phyloP scores from a whole-genome alignment of 2,329 filamentous ascomycete species.

The Capronia epimyces region DNA sequence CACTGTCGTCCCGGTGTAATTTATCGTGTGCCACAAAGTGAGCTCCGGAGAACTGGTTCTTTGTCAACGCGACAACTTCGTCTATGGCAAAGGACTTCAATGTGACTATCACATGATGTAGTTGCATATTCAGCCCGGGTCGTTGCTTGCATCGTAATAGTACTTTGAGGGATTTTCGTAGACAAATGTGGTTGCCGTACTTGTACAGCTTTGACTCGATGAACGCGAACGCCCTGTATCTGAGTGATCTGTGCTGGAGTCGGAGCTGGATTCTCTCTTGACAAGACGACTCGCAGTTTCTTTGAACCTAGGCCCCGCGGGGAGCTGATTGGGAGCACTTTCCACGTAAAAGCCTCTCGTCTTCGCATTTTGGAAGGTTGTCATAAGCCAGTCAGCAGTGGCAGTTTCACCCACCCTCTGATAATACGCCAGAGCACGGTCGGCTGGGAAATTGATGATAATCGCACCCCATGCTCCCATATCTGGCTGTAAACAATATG shows the following conservation, averaged over 20 bases:
- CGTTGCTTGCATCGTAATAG: conserved; percentile 5
- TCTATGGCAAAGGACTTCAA: too few species aligned
- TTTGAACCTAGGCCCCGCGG: not conserved
- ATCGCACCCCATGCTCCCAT: conserved; percentile 26
- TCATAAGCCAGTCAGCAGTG: conserved; percentile 17
- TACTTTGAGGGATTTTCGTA: conserved; percentile 10
- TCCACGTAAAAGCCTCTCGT: conserved; percentile 18
- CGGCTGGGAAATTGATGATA: conserved; percentile 24
- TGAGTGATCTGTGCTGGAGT: not conserved
- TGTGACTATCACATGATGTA: not conserved
- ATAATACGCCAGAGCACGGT: conserved; percentile 20
- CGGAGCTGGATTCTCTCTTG: conserved; percentile 15
- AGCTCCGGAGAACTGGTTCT: too few species aligned
- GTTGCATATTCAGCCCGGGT: conserved; percentile 4
- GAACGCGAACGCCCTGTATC: not conserved
- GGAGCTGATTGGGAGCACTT: conserved; percentile 8
- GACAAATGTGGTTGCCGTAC: conserved; percentile 8
- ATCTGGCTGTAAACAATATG: conserved; percentile 24
- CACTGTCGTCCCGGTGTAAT: too few species aligned
- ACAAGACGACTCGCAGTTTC: conserved; percentile 4
- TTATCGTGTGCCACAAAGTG: too few species aligned
- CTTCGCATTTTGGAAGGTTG: conserved; percentile 15
- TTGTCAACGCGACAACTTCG: too few species aligned
- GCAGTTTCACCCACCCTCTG: conserved; percentile 11
- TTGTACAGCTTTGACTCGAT: conserved; percentile 3